Conservation (phyloP, 208 protist genomes). For the Acanthamoeba triangularis region DNA sequence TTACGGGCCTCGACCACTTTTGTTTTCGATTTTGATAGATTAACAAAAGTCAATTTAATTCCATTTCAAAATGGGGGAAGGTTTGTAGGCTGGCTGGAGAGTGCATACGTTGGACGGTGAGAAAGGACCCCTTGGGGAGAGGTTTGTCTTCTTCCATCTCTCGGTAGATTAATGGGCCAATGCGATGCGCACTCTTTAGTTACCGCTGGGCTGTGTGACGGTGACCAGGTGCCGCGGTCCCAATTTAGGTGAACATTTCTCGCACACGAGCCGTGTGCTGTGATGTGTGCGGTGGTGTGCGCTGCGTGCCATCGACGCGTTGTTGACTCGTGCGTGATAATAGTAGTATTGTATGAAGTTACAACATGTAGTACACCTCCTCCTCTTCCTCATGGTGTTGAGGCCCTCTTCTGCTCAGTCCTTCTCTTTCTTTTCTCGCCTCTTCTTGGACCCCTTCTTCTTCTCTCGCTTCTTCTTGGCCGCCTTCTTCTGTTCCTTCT, state of each 20-base stretch:
- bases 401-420: slow-evolving; percentile 39
- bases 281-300: too few species aligned
- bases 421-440: slow-evolving; percentile 60
- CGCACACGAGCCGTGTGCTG: too few species aligned
- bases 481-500: slow-evolving; percentile 66
- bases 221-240: too few species aligned
- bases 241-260: too few species aligned
- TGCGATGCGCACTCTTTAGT: too few species aligned
- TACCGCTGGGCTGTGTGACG: too few species aligned
- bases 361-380: too few species aligned
- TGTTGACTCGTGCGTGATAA: too few species aligned
- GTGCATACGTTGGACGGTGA: not conserved
- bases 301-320: too few species aligned
- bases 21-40: not conserved
- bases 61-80: not conserved
- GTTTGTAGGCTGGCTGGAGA: too few species aligned
- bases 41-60: not conserved
- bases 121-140: slow-evolving; percentile 2
- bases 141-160: slow-evolving; percentile 27
- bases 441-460: slow-evolving; percentile 62
- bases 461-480: slow-evolving; percentile 41
- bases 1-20: slow-evolving; percentile 23
- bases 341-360: too few species aligned
- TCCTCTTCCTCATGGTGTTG: slow-evolving; percentile 1
- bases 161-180: too few species aligned